These are phyloP conservation scores for Leucoagaricus sp. DNA, from an alignment of 1,284 basidiomycete species.

Conservation along the genomic window DNA sequence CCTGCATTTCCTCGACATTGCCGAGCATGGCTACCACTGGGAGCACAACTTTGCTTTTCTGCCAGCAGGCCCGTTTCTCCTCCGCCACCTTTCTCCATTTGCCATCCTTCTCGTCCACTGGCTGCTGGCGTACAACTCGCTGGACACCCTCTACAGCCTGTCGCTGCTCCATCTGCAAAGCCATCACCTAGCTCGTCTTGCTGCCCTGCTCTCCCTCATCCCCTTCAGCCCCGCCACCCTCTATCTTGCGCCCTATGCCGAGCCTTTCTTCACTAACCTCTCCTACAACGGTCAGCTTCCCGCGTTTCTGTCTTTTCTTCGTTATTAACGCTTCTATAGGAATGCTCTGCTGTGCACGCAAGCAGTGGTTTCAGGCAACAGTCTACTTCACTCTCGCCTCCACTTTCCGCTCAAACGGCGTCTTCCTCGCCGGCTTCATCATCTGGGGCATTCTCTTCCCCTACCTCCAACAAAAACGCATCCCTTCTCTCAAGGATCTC, in stretches of 20 bases:
- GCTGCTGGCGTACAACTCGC: conserved; percentile 36
- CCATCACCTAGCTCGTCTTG: conserved; percentile 57
- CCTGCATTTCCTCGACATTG: conserved; percentile 78
- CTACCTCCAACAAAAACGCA: conserved; percentile 37
- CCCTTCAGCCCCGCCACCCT: conserved; percentile 81
- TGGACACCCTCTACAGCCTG: conserved; percentile 64
- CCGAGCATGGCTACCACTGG: conserved; percentile 63
- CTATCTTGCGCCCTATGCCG: conserved; percentile 74
- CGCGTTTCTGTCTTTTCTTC: neutral
- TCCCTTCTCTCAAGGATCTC: conserved; percentile 33
- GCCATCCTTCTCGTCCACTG: neutral
- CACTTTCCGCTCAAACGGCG: conserved; percentile 80
- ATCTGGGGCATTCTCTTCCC: conserved; percentile 70
- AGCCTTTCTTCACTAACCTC: conserved; percentile 83
- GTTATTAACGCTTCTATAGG: conserved; percentile 35
- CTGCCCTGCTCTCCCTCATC: conserved; percentile 72
- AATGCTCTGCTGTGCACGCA: conserved; percentile 59
- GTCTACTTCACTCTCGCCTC: conserved; percentile 68
- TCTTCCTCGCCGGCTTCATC: conserved; percentile 75
- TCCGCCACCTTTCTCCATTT: conserved; percentile 33
- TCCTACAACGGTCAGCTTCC: conserved; percentile 67
- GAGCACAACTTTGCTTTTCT: conserved; percentile 93
- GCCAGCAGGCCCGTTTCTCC: conserved; percentile 62
- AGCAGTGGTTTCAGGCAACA: conserved; percentile 55
- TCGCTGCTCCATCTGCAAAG: conserved; percentile 49